These are phyloP conservation scores for Ogataea parapolymorpha DNA, from an alignment of 805 yeast genomes.

Conservation along the genomic window DNA sequence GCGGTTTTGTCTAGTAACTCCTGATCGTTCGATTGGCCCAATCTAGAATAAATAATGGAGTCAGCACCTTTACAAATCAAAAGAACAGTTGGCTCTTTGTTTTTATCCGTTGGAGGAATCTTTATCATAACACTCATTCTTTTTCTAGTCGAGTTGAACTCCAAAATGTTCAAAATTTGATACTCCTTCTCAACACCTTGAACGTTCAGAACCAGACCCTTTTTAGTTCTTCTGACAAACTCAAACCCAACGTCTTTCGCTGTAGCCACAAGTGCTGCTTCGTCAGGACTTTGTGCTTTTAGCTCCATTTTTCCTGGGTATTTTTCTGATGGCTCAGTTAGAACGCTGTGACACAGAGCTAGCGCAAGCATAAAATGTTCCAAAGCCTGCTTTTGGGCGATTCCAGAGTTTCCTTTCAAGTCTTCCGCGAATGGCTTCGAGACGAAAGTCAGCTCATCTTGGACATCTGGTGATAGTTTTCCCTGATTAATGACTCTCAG, in stretches of 20 bases:
- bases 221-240: conserved; percentile 62
- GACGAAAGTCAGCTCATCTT: conserved; percentile 61
- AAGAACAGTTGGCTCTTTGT: conserved; percentile 55
- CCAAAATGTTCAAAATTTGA: conserved; percentile 66
- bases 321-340: conserved; percentile 62
- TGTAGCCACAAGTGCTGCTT: conserved; percentile 79
- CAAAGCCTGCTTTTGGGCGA: conserved; percentile 51
- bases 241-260: conserved; percentile 76
- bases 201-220: conserved; percentile 61
- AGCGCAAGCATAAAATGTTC: conserved; percentile 76
- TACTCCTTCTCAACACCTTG: conserved; percentile 71
- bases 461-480: conserved; percentile 37
- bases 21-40: conserved; percentile 45
- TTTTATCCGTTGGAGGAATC: conserved; percentile 48
- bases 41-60: conserved; percentile 68
- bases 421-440: conserved; percentile 66
- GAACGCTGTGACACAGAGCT: conserved; percentile 76
- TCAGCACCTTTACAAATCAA: conserved; percentile 85
- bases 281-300: conserved; percentile 85
- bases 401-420: conserved; percentile 49
- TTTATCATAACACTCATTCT: conserved; percentile 83
- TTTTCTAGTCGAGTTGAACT: conserved; percentile 80
- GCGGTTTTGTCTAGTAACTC: conserved; percentile 57
- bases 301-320: conserved; percentile 53
- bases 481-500: conserved; percentile 37